Base-by-base conservation (phyloP, 2,329 filamentous ascomycete species). In the Daldinia sp. region DNA sequence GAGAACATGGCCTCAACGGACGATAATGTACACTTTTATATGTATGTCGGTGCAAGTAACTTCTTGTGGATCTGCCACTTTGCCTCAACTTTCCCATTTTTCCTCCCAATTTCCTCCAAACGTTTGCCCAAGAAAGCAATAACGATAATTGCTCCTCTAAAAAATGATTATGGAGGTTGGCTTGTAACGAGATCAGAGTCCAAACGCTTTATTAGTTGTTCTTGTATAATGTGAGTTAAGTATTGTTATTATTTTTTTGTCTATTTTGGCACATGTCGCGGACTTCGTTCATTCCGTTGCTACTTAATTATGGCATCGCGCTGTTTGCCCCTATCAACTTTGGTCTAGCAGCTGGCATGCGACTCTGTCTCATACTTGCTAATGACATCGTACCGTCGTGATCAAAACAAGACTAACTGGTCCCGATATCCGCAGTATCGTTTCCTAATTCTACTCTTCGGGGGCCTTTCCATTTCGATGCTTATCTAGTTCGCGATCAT, bases 221-320 rank as follows among this genome's bases (percentile, higher is more conserved):
- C 58, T 65, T 73, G 71, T 72, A 72, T 72, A 68, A 67, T 32
- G 70, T 72, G 61, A 72, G 71, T 70, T 48, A n/a, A n/a, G n/a
- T n/a, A n/a, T n/a, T n/a, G n/a, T n/a, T n/a, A n/a, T n/a, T 9
- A 49, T 58, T 56, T 56, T 23, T 51, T n/a, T 37, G 55, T 49
- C 29, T 47, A 23, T 32, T 48, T 48, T 19, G 27, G 15, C 19
- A 21, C 21, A 27, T 17, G 27, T 17, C 13, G 59, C 52, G 50
- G 41, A 50, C 58, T 43, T 34, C 30, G 54, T 53, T 35, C 19
- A 27, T 45, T 63, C 45, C 55, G 41, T 50, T 32, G 19, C 52
- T 32, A 27, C 21, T 10, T 53, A 23, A 17, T n/a, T 39, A 39
- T 41, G 35, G 29, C 15, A 54, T 37, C 57, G 63, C 65, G 29